Conservation (phyloP, 2,329 filamentous ascomycete genomes). For the Sphaerostilbella broomeana region DNA sequence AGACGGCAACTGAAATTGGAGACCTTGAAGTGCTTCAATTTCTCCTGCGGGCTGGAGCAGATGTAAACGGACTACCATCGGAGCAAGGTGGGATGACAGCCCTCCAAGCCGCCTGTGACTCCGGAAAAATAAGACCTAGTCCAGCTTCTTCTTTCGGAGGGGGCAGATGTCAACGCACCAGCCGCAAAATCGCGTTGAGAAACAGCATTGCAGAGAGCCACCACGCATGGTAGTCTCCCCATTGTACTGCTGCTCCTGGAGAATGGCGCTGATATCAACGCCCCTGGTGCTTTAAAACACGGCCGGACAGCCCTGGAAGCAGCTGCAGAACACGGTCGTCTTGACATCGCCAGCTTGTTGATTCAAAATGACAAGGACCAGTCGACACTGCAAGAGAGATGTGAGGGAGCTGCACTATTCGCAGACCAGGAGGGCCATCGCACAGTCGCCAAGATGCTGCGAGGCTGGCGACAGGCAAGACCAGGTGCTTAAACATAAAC, state of each 20-base stretch:
- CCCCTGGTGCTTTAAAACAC: slow-evolving; percentile 27
- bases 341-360: background rate
- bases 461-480: too few species aligned
- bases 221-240: background rate
- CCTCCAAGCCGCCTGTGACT: background rate
- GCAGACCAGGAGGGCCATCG: background rate
- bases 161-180: background rate
- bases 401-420: background rate
- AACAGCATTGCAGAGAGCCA: background rate
- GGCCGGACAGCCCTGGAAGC: slow-evolving; percentile 32
- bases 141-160: background rate
- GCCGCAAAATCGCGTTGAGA: background rate
- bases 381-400: background rate
- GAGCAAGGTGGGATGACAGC: background rate
- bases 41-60: background rate
- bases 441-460: background rate
- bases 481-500: too few species aligned
- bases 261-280: slow-evolving; percentile 24
- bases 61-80: background rate
- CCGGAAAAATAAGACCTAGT: background rate
- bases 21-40: background rate
- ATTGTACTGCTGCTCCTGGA: background rate
- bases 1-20: background rate
- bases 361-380: background rate
- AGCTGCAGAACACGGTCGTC: slow-evolving; percentile 16